Conservation (phyloP, 768 basidiomycete species). For the Chiua virens region DNA sequence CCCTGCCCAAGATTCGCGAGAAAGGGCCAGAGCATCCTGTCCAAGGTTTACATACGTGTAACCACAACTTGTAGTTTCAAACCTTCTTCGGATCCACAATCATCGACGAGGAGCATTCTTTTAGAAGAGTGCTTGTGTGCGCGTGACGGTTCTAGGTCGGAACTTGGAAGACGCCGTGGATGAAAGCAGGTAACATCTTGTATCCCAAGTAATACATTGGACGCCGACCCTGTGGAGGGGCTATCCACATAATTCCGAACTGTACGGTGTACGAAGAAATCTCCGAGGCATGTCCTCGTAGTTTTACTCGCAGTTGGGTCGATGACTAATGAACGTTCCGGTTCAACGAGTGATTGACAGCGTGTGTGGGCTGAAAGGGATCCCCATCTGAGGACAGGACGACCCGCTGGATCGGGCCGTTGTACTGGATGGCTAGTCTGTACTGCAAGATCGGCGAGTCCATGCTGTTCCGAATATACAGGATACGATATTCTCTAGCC, state of each 20-base stretch:
- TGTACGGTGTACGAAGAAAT: neutral
- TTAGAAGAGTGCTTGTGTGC: neutral
- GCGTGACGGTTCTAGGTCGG: neutral
- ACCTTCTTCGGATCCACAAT: neutral
- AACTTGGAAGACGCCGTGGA: too few relatives aligned
- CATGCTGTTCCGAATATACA: neutral
- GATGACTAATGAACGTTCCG: slow-evolving; percentile 5
- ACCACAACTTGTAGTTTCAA: neutral
- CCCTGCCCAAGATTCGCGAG: slow-evolving; percentile 7
- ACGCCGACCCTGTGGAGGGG: neutral
- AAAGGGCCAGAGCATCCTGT: neutral
- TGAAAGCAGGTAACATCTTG: neutral
- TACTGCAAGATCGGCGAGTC: too few relatives aligned
- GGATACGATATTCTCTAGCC: neutral
- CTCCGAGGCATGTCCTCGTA: slow-evolving; percentile 1
- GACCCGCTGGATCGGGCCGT: neutral
- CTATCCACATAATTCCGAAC: slow-evolving; percentile 1
- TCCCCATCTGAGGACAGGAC: neutral
- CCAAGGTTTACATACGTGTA: neutral
- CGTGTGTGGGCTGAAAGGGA: slow-evolving; percentile 14
- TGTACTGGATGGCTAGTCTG: slow-evolving; percentile 12
- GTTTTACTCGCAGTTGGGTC: neutral
- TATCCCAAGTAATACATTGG: neutral
- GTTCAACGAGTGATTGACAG: neutral
- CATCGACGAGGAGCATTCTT: neutral